Evolutionary conservation across 1,139 yeast species (phyloP).

Genomic region (Saccharomycopsis crataegensis): DNA sequence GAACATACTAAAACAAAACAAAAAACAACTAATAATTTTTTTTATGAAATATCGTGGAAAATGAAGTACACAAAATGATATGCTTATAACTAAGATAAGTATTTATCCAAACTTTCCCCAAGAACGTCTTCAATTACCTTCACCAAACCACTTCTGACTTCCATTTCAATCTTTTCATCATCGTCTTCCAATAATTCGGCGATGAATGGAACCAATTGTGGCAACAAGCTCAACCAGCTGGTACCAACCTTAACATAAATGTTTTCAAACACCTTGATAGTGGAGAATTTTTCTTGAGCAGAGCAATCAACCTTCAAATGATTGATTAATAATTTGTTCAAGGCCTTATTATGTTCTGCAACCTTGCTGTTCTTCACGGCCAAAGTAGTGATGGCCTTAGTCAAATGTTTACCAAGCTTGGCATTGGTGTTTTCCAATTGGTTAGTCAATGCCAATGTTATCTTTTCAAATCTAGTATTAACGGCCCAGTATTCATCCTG

Average conservation of each 20-base stretch:
- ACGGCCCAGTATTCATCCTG: slow-evolving; percentile 94
- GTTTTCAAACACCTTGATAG: slow-evolving; percentile 68
- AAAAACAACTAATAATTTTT: too few species aligned
- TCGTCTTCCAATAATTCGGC: slow-evolving; percentile 95
- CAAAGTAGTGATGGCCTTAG: slow-evolving; percentile 70
- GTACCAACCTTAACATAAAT: slow-evolving; percentile 91
- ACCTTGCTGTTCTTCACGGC: slow-evolving; percentile 65
- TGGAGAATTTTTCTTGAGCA: slow-evolving; percentile 68
- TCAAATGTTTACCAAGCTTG: slow-evolving; percentile 66
- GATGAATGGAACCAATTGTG: slow-evolving; percentile 90
- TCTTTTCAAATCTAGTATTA: slow-evolving; percentile 71
- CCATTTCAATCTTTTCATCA: slow-evolving; percentile 85
- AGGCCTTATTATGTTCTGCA: slow-evolving; percentile 73
- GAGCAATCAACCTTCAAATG: slow-evolving; percentile 49
- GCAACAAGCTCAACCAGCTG: slow-evolving; percentile 84
- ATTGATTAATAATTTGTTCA: slow-evolving; percentile 46
- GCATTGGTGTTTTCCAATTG: slow-evolving; percentile 66
- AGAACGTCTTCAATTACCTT: slow-evolving; percentile 85
- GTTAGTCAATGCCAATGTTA: slow-evolving; percentile 51
- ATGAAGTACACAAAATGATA: background rate
- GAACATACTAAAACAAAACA: too few species aligned
- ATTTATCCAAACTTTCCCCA: slow-evolving; percentile 92
- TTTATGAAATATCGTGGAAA: too few species aligned
- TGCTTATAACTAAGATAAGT: slow-evolving; percentile 44
- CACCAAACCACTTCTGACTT: slow-evolving; percentile 87